Conservation (phyloP, 208 protist species). For the Trypanosoma rangeli region DNA sequence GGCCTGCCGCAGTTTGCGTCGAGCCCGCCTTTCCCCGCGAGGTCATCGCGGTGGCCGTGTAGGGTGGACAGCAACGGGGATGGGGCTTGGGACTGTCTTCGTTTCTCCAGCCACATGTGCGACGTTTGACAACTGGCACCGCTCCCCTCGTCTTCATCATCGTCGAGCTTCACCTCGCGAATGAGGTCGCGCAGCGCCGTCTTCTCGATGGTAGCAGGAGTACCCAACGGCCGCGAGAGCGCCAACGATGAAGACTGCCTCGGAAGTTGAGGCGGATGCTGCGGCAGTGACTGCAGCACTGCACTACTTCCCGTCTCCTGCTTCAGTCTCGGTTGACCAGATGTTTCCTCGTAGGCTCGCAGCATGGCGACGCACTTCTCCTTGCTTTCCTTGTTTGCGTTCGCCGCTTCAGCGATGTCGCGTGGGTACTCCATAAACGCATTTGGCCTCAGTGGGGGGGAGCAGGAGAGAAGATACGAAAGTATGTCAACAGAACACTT, state of each 20-base stretch:
- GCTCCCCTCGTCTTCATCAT: too few species aligned
- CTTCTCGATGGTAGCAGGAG: too few species aligned
- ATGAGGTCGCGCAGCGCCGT: not conserved
- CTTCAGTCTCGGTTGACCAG: not conserved
- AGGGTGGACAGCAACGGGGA: too few species aligned
- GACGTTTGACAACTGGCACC: too few species aligned
- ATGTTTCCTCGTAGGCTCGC: not conserved
- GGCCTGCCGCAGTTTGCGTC: not conserved
- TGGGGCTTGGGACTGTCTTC: too few species aligned
- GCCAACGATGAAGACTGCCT: too few species aligned
- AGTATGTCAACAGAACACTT: slow-evolving; percentile 33
- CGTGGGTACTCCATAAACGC: slow-evolving; percentile 16
- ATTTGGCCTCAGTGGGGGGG: slow-evolving; percentile 9
- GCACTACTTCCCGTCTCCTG: not conserved
- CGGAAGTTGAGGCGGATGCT: too few species aligned
- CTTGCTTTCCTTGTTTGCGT: not conserved
- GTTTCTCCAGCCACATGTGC: too few species aligned
- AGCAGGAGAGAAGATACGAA: slow-evolving; percentile 26
- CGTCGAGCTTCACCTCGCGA: too few species aligned
- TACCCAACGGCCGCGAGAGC: too few species aligned
- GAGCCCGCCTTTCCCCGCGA: not conserved
- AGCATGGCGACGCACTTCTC: slow-evolving; percentile 21
- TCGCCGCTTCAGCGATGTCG: slow-evolving; percentile 3
- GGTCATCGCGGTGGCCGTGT: too few species aligned
- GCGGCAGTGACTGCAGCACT: too few species aligned